Base-by-base conservation (phyloP, 345 rosid genomes). In the Crucihimalaya himalaica region DNA sequence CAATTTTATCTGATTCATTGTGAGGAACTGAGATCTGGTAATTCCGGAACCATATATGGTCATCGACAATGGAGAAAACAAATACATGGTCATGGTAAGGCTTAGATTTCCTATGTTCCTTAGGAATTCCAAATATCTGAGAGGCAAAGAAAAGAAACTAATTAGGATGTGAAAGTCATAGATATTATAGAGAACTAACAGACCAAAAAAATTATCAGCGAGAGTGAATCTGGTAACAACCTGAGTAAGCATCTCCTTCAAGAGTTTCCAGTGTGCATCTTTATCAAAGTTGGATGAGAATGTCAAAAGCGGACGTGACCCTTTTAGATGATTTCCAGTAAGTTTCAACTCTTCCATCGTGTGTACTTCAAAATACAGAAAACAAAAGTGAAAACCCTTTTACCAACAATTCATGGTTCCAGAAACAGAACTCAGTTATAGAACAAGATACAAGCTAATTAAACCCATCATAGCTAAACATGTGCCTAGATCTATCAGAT, bases 1-100 rank as follows among this genome's bases (percentile, higher is more conserved):
- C 85, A 72, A 96, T 70, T 80, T 90, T 92, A 68, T 92, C 98
- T 5, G 98, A 78, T 67, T 90, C 99, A 18, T 85, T 90, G 73
- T 96, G 97, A 62, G 99, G 98, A 63, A 84, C 99, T 2, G 97
- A 82, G 67, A 90, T 87, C 99, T 96, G 97, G 83, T 92, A 96
- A 80, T 96, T 96, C 58, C 99, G 85, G 84, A 95, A 95, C 99
- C 99, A 95, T 71, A 95, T 85, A 77, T 95, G 99, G 72, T 83
- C 97, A 73, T 95, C 99, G 2, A 88, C 91, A 76, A 95, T 90
- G 67, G 98, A 95, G 87, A 95, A 95, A 75, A 80, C 89, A 70
- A 95, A 92, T 66, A 90, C 92, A 73, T 95, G 99, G 84, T 95
- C 99, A 80, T 95, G 86, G 74, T 89, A 89, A 35, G 99, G 98